These are phyloP conservation scores for Castanopsis chinensis DNA, from an alignment of 306 rosid species.

Conservation along the genomic window DNA sequence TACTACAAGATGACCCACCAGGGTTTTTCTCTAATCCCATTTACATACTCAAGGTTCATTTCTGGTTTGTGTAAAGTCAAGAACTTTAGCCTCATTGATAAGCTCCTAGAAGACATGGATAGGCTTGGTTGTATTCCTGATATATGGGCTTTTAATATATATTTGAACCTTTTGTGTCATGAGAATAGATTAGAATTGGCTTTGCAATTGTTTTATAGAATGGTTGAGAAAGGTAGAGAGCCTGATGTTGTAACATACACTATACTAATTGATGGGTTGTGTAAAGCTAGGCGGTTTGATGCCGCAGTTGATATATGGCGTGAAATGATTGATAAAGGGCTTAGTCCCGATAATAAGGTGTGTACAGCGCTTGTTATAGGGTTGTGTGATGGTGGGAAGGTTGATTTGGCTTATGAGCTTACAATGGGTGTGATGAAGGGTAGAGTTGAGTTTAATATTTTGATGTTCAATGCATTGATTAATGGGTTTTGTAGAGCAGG, in stretches of 20 bases:
- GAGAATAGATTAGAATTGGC: constrained; percentile 51
- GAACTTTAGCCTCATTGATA: constrained; percentile 51
- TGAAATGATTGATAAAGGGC: constrained; percentile 50
- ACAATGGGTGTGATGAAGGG: constrained; percentile 53
- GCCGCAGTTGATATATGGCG: constrained; percentile 60
- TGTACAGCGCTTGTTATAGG: constrained; percentile 73
- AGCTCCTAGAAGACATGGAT: constrained; percentile 62
- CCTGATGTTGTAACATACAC: constrained; percentile 76
- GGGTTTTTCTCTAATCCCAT: constrained; percentile 77
- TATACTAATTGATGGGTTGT: constrained; percentile 54
- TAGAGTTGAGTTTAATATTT: constrained; percentile 42
- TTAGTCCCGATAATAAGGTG: constrained; percentile 58
- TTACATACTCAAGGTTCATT: constrained; percentile 92
- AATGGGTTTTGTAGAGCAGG: constrained; percentile 70
- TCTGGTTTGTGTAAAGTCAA: constrained; percentile 59
- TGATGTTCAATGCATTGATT: constrained; percentile 73
- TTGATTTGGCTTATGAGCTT: constrained; percentile 89
- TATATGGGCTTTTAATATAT: constrained; percentile 86
- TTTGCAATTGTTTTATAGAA: constrained; percentile 37
- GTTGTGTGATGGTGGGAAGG: constrained; percentile 69
- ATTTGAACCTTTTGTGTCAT: constrained; percentile 56
- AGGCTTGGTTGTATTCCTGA: constrained; percentile 62
- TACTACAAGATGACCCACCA: constrained; percentile 62
- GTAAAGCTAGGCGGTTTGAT: constrained; percentile 53
- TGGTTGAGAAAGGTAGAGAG: constrained; percentile 60